Evolutionary conservation across 2,329 filamentous ascomycete species (phyloP), one percentile per base, ranked within the genome.

Genomic region (Hymenoscyphus occultus): DNA sequence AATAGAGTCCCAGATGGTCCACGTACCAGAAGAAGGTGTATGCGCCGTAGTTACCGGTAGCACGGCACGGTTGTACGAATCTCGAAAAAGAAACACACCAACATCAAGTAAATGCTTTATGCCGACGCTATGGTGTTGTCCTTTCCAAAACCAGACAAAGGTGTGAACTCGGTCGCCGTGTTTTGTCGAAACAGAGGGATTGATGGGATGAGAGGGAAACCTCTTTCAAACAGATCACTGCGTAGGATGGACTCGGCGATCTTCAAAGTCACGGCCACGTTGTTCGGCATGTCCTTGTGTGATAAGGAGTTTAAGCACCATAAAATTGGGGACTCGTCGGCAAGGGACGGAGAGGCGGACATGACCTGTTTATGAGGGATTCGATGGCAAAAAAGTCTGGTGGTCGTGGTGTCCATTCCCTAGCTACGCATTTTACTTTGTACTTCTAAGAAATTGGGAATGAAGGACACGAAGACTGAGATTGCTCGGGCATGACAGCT

Each of bases 281-380:
- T 6, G 35, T 10, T 35, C 58, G 28, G 39, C 28, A 28, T 60
- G 39, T 10, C 45, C 59, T 16, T 45, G 59, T 60, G 59, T 13
- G 59, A 60, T 60, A 60, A 51, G 39, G 48, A 35, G 16, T n/a
- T 45, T 22, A 51, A 60, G 22, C 59, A 60, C 48, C 48, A 51
- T 60, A 32, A 28, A 28, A 28, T 28, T 28, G 28, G 28, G 28
- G 1, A 51, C 31, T 22, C 42, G 3, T 40, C 31, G 22, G 59
- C 59, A 39, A 51, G 59, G 59, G 59, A 51, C 59, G 59, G 59
- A 60, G 32, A 60, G 28, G 28, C 28, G 28, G 28, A 28, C 28
- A 28, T 28, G 28, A 28, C 28, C 28, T 28, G 28, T 28, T 28
- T 28, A 28, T 28, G 28, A 28, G 28, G 28, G 28, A 28, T 28